These are phyloP conservation scores for Xerophyta viscosa DNA, from an alignment of 106 monocot species.

Conservation along the genomic window DNA sequence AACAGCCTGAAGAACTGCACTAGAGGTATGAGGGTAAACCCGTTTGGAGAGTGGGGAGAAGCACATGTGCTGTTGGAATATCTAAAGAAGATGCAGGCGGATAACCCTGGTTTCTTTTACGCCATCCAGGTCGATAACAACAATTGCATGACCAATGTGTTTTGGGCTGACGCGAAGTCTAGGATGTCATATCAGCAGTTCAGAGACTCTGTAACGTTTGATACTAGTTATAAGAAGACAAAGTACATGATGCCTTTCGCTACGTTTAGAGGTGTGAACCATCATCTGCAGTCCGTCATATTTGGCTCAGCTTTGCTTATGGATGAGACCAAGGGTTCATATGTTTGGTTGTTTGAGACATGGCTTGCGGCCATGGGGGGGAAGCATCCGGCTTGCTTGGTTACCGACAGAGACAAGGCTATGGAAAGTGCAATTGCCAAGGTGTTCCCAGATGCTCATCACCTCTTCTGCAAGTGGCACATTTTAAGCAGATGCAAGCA, in stretches of 20 bases:
- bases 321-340: slow-evolving; percentile 93
- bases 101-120: slow-evolving; percentile 84
- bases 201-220: slow-evolving; percentile 75
- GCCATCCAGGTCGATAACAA: slow-evolving; percentile 91
- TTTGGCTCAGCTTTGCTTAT: slow-evolving; percentile 86
- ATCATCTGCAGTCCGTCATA: slow-evolving; percentile 70
- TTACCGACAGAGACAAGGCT: slow-evolving; percentile 72
- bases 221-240: slow-evolving; percentile 88
- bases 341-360: slow-evolving; percentile 89
- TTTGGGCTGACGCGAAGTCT: slow-evolving; percentile 85
- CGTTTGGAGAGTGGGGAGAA: slow-evolving; percentile 79
- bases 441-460: slow-evolving; percentile 67
- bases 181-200: slow-evolving; percentile 67
- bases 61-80: slow-evolving; percentile 64
- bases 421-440: slow-evolving; percentile 77
- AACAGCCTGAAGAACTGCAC: slow-evolving; percentile 45
- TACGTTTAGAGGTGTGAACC: slow-evolving; percentile 74
- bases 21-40: slow-evolving; percentile 65
- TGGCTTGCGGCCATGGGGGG: slow-evolving; percentile 85
- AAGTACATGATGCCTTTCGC: slow-evolving; percentile 99
- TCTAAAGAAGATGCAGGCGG: slow-evolving; percentile 70
- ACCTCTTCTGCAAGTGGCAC: slow-evolving; percentile 77
- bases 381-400: slow-evolving; percentile 38
- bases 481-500: slow-evolving; percentile 83
- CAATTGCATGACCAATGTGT: slow-evolving; percentile 86